A percentile compares a stretch with the other conserved stretches of the same genome.
phyloP scores from a whole-genome alignment of 345 rosid species.

The Linum lewisii region DNA sequence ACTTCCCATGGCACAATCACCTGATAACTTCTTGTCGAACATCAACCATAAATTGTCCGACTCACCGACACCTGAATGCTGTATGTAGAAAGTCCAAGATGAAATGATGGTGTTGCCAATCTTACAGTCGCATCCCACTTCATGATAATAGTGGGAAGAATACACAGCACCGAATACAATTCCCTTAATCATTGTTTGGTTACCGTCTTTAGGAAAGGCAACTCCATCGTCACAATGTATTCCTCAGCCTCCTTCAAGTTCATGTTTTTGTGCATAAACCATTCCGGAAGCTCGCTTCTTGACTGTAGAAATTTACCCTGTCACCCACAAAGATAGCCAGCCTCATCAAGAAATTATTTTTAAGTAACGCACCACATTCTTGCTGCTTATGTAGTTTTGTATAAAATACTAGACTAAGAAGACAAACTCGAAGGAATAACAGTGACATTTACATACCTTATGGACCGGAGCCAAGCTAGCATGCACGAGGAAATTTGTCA shows the following conservation, averaged over 20 bases:
- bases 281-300: not conserved
- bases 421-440: not conserved
- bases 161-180: not conserved
- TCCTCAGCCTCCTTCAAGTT: not conserved
- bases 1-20: not conserved
- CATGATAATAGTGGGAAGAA: not conserved
- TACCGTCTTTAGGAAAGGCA: not conserved
- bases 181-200: not conserved
- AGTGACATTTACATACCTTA: not conserved
- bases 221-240: not conserved
- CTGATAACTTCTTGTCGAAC: not conserved
- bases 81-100: not conserved
- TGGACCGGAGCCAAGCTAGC: not conserved
- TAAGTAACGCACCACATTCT: not conserved
- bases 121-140: not conserved
- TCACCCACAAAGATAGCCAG: not conserved
- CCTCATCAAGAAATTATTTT: too few species aligned
- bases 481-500: not conserved
- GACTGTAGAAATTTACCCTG: not conserved
- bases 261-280: not conserved
- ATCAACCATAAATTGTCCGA: not conserved
- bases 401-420: too few species aligned
- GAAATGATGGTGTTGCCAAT: not conserved
- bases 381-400: not conserved
- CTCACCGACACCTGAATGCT: not conserved